phyloP scores from a whole-genome alignment of 116 monocot genomes.

The Papilionanthe hybrid region DNA sequence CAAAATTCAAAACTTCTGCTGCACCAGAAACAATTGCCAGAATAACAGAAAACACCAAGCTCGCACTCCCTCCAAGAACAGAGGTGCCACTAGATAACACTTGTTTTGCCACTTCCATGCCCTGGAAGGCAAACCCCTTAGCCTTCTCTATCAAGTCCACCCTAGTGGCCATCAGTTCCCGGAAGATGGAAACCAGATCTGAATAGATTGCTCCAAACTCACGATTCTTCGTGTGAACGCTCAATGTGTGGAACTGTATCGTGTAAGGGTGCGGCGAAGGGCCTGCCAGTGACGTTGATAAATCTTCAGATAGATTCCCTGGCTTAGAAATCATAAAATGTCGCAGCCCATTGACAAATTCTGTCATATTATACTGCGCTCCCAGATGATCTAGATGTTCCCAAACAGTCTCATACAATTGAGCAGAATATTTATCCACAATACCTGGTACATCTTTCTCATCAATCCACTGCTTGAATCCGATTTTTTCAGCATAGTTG shows the following conservation, averaged over 20 bases:
- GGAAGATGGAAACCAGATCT: slow-evolving; percentile 26
- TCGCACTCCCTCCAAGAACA: slow-evolving; percentile 37
- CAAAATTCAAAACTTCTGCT: slow-evolving; percentile 35
- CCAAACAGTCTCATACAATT: slow-evolving; percentile 45
- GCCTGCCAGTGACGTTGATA: slow-evolving; percentile 12
- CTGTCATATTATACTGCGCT: slow-evolving; percentile 33
- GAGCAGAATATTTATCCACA: slow-evolving; percentile 38
- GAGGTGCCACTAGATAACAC: slow-evolving; percentile 28
- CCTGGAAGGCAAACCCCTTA: slow-evolving; percentile 41
- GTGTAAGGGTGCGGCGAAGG: slow-evolving; percentile 20
- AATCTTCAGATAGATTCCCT: neutral
- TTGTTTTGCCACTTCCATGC: slow-evolving; percentile 28
- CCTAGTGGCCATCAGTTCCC: slow-evolving; percentile 31
- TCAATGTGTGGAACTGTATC: slow-evolving; percentile 26
- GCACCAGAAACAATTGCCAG: slow-evolving; percentile 22
- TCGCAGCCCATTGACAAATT: slow-evolving; percentile 33
- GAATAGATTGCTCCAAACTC: slow-evolving; percentile 37
- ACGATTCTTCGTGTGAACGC: slow-evolving; percentile 23
- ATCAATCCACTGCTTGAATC: slow-evolving; percentile 29
- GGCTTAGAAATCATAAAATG: slow-evolving; percentile 24
- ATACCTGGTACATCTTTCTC: slow-evolving; percentile 32
- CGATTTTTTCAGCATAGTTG: slow-evolving; percentile 32
- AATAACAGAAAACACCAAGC: slow-evolving; percentile 19
- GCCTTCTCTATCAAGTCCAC: slow-evolving; percentile 40
- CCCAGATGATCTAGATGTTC: slow-evolving; percentile 37